Evolutionary conservation across 805 yeast species (phyloP).

Genomic region (Wickerhamomyces sydowiorum): DNA sequence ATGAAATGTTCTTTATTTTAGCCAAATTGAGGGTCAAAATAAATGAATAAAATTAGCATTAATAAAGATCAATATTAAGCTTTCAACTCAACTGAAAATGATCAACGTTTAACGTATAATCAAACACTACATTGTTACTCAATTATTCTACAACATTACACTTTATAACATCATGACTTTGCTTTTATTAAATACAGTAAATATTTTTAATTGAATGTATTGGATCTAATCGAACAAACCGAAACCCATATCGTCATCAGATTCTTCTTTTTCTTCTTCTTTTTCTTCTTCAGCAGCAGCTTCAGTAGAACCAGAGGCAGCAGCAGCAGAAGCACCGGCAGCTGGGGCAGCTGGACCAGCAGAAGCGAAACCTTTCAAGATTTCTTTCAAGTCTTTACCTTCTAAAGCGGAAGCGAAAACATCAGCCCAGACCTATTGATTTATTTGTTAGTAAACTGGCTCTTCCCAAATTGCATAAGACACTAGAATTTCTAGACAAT

Average conservation of each 20-base stretch:
- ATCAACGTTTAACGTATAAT: no score
- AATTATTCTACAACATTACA: neutral
- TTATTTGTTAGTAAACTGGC: slow-evolving; percentile 13
- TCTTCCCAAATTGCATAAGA: neutral
- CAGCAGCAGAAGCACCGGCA: slow-evolving; percentile 42
- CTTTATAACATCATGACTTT: slow-evolving; percentile 2
- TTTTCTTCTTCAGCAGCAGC: slow-evolving; percentile 59
- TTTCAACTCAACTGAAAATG: no score
- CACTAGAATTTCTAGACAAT: no score
- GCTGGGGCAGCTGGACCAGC: slow-evolving; percentile 47
- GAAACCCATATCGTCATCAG: slow-evolving; percentile 86
- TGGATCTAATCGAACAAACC: slow-evolving; percentile 74
- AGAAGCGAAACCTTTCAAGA: slow-evolving; percentile 52
- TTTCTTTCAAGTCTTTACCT: slow-evolving; percentile 68
- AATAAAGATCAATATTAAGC: no score
- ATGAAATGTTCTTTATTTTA: no score
- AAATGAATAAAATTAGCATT: no score
- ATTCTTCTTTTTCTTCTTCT: slow-evolving; percentile 58
- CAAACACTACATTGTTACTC: neutral
- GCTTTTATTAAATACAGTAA: neutral
- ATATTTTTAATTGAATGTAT: neutral
- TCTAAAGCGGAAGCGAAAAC: slow-evolving; percentile 79
- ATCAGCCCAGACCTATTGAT: slow-evolving; percentile 69
- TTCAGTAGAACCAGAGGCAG: slow-evolving; percentile 39
- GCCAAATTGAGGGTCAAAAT: no score